Evolutionary conservation across 1,139 yeast species (phyloP).

Genomic region (Yamadazyma aaseri): DNA sequence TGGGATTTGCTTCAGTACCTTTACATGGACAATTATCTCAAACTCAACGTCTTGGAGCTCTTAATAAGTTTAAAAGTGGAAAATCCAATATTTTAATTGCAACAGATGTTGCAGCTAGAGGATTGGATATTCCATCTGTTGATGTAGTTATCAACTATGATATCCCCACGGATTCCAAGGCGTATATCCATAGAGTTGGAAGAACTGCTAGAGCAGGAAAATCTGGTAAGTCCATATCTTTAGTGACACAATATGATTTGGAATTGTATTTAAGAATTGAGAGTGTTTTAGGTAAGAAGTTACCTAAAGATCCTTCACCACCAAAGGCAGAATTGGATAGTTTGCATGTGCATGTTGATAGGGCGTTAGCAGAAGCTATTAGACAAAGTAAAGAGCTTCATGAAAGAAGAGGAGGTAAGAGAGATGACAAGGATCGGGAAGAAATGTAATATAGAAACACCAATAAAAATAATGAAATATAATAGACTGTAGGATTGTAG

Average conservation of each 20-base stretch:
- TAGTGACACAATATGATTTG: constrained; percentile 92
- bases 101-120: constrained; percentile 98
- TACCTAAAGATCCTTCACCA: constrained; percentile 76
- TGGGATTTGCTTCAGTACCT: constrained; percentile 90
- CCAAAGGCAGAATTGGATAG: constrained; percentile 76
- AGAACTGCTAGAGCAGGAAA: constrained; percentile 98
- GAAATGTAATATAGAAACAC: constrained; percentile 20
- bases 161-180: constrained; percentile 97
- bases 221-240: constrained; percentile 86
- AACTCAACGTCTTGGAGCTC: constrained; percentile 87
- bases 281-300: constrained; percentile 74
- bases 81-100: constrained; percentile 82
- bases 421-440: constrained; percentile 48
- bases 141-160: constrained; percentile 92
- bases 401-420: constrained; percentile 33
- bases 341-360: constrained; percentile 83
- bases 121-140: constrained; percentile 92
- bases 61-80: constrained; percentile 89
- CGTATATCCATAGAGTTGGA: constrained; percentile 96
- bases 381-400: constrained; percentile 78
- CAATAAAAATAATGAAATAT: neutral
- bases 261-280: constrained; percentile 88
- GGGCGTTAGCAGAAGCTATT: constrained; percentile 88
- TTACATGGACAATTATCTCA: constrained; percentile 93
- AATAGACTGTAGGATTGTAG: too few species aligned